Evolutionary conservation across 208 protist species (phyloP).

Genomic region (Trypanosoma rangeli): DNA sequence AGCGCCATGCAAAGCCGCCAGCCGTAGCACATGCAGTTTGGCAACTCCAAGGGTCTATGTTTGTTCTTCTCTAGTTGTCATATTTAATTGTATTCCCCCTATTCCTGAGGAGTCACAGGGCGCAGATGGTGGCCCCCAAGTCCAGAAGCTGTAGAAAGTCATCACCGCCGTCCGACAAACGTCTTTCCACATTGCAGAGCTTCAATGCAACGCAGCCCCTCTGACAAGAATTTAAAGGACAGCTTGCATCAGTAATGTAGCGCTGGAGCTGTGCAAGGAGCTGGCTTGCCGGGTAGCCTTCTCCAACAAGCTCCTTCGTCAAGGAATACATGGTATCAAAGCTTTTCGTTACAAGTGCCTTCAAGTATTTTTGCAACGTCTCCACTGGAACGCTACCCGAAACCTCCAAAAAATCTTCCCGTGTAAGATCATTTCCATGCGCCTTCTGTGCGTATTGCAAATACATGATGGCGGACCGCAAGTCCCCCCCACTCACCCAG

Average conservation of each 20-base stretch:
- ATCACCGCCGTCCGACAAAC: conserved; percentile 75
- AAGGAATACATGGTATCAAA: conserved; percentile 55
- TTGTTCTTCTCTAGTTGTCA: neutral
- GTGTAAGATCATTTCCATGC: conserved; percentile 62
- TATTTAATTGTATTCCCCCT: neutral
- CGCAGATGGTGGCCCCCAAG: conserved; percentile 46
- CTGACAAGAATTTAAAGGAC: conserved; percentile 63
- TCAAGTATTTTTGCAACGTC: conserved; percentile 53
- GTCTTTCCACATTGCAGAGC: conserved; percentile 78
- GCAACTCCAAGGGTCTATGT: neutral
- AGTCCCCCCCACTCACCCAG: conserved; percentile 92
- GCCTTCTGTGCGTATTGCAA: conserved; percentile 93
- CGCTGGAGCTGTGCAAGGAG: conserved; percentile 78
- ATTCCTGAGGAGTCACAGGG: conserved; percentile 12
- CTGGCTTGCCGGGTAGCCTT: conserved; percentile 77
- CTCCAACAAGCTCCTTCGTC: conserved; percentile 54
- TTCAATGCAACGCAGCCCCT: conserved; percentile 62
- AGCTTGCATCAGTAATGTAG: conserved; percentile 55
- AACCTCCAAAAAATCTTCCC: conserved; percentile 84
- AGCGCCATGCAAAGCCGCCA: neutral
- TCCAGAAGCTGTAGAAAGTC: conserved; percentile 89
- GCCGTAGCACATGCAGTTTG: no score
- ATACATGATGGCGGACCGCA: conserved; percentile 96
- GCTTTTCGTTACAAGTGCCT: conserved; percentile 50
- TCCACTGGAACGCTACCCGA: conserved; percentile 81